These are phyloP conservation scores for Rhodotorula sphaerocarpa DNA, from an alignment of 768 basidiomycete species.

Conservation along the genomic window DNA sequence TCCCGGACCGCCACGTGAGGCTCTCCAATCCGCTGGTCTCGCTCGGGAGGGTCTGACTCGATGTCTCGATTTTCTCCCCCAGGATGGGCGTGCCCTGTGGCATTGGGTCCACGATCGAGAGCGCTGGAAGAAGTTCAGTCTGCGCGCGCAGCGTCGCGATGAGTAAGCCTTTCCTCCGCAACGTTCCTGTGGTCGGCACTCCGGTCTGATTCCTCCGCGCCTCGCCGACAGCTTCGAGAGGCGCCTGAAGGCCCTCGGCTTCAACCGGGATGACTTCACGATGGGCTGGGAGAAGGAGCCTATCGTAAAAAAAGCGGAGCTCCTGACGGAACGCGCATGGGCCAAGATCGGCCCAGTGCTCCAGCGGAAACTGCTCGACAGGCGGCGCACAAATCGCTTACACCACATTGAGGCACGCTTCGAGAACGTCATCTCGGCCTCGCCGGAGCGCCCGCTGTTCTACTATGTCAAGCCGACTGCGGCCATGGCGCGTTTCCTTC, in stretches of 20 bases:
- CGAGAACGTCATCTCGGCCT: no score
- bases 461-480: no score
- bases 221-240: neutral
- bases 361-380: neutral
- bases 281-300: neutral
- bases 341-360: neutral
- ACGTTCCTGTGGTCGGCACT: no score
- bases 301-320: neutral
- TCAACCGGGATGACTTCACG: neutral
- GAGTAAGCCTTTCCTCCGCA: neutral
- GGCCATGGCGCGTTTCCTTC: neutral
- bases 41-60: no score
- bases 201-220: no score
- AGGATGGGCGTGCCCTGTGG: neutral
- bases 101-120: neutral
- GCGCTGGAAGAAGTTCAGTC: neutral
- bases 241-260: constrained; percentile 1
- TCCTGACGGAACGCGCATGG: neutral
- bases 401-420: no score
- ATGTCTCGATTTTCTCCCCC: no score
- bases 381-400: neutral
- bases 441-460: no score
- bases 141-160: neutral
- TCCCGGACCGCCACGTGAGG: no score
- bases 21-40: no score